Conservation (phyloP, 768 basidiomycete species). For the Tylopilus sp. region DNA sequence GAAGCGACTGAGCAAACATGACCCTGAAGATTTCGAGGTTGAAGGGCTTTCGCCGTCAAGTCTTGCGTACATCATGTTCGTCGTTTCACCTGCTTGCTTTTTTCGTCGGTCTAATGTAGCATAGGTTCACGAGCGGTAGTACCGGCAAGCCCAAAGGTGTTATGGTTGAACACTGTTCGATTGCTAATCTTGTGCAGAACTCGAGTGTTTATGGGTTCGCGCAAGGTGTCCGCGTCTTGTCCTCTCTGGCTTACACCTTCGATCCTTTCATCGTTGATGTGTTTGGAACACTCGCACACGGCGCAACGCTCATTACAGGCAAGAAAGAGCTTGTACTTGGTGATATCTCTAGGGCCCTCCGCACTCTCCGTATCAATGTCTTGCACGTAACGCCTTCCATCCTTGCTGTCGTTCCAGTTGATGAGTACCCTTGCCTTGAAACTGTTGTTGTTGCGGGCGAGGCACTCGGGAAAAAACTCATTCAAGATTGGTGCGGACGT, state of each 20-base stretch:
- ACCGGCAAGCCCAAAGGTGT: constrained; percentile 24
- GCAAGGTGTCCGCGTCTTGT: constrained; percentile 25
- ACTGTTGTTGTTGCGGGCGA: constrained; percentile 28
- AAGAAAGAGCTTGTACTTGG: constrained; percentile 29
- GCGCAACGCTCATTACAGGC: constrained; percentile 20
- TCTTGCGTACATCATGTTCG: constrained; percentile 28
- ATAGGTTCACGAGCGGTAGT: constrained; percentile 23
- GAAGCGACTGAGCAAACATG: constrained; percentile 16
- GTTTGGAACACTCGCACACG: constrained; percentile 19
- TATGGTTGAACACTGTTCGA: constrained; percentile 23
- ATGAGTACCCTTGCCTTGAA: constrained; percentile 25
- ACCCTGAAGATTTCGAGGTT: constrained; percentile 17
- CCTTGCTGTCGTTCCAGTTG: constrained; percentile 24
- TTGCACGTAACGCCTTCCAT: constrained; percentile 32
- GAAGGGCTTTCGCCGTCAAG: constrained; percentile 20
- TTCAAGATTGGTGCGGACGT: constrained; percentile 23
- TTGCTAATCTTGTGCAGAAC: constrained; percentile 20
- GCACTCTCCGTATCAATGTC: constrained; percentile 23
- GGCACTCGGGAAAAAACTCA: constrained; percentile 21
- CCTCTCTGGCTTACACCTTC: constrained; percentile 29
- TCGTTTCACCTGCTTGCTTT: background rate
- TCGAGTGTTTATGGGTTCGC: constrained; percentile 22
- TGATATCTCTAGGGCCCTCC: constrained; percentile 27
- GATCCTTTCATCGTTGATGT: constrained; percentile 22
- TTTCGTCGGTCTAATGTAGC: background rate